phyloP scores from a whole-genome alignment of 306 rosid genomes.

The barrel medic (Medicago truncatula) region DNA sequence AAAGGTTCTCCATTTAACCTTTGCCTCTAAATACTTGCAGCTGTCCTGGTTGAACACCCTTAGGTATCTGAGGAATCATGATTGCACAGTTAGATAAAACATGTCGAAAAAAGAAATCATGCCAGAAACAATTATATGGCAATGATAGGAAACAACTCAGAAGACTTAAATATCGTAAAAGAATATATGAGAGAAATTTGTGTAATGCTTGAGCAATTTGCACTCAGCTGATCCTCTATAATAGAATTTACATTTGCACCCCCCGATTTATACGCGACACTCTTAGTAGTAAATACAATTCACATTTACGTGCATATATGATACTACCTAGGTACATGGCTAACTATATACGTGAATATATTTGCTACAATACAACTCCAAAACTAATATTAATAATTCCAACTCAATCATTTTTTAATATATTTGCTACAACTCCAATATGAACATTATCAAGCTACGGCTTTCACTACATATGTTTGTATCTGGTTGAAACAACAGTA shows the following conservation, averaged over 20 bases:
- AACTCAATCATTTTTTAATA: background rate
- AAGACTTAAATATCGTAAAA: background rate
- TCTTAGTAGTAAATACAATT: background rate
- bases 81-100: slow-evolving; percentile 44
- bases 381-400: background rate
- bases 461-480: background rate
- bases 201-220: slow-evolving; percentile 7
- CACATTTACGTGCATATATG: background rate
- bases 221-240: slow-evolving; percentile 1
- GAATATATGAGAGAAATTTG: slow-evolving; percentile 7
- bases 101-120: slow-evolving; percentile 18
- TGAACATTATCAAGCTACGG: background rate
- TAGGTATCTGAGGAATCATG: slow-evolving; percentile 76
- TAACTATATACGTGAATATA: slow-evolving; percentile 7
- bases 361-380: background rate
- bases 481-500: background rate
- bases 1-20: slow-evolving; percentile 52
- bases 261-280: no score
- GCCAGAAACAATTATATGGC: slow-evolving; percentile 2
- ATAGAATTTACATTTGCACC: background rate
- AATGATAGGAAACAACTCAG: background rate
- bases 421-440: background rate
- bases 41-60: slow-evolving; percentile 93
- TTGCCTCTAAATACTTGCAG: slow-evolving; percentile 84
- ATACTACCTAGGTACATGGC: background rate